These are phyloP conservation scores for Papiliotrema laurentii DNA, from an alignment of 1,284 basidiomycete species.

Conservation along the genomic window DNA sequence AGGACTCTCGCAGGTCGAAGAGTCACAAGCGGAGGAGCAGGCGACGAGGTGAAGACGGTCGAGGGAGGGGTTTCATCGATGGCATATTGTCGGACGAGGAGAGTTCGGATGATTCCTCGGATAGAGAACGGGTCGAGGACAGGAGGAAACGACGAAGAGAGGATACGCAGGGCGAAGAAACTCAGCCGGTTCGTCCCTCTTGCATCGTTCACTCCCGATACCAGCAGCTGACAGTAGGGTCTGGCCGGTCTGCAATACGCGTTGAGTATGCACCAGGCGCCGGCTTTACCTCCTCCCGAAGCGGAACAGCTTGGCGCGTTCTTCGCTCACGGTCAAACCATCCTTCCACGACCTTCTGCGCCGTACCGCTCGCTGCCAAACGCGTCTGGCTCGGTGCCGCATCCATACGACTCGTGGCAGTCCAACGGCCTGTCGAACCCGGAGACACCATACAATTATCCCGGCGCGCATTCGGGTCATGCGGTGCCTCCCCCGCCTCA, in stretches of 20 bases:
- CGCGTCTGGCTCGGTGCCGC: background rate
- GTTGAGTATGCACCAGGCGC: constrained; percentile 18
- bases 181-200: background rate
- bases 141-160: background rate
- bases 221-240: constrained; percentile 7
- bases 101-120: constrained; percentile 1
- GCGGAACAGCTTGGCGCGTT: background rate
- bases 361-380: background rate
- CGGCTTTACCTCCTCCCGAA: background rate
- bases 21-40: background rate
- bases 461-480: background rate
- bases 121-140: background rate
- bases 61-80: constrained; percentile 28
- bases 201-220: background rate
- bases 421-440: no score
- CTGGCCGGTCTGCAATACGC: constrained; percentile 22
- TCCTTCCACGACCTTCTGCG: background rate
- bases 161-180: background rate
- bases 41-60: background rate
- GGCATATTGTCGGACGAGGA: constrained; percentile 18
- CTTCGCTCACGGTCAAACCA: constrained; percentile 1
- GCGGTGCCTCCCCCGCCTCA: background rate
- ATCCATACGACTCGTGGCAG: background rate
- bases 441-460: background rate
- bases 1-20: constrained; percentile 5